Evolutionary conservation across 2,329 filamentous ascomycete species (phyloP).

Genomic region (Talaromyces sp.): DNA sequence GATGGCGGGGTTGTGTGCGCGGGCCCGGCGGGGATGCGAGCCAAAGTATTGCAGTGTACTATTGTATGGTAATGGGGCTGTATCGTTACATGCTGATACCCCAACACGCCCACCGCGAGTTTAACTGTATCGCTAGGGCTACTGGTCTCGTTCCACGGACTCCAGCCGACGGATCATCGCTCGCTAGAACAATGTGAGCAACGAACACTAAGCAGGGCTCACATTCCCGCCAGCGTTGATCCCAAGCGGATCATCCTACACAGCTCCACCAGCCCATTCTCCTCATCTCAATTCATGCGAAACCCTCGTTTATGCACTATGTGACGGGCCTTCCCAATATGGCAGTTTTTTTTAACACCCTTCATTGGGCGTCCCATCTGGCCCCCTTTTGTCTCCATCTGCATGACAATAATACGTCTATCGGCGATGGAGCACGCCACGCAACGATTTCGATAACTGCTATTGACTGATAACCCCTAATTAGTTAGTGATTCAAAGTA

Average conservation of each 20-base stretch:
- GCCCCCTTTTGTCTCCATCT: background rate
- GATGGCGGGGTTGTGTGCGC: background rate
- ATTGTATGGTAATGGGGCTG: background rate
- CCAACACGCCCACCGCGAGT: background rate
- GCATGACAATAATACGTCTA: background rate
- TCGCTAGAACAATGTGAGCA: background rate
- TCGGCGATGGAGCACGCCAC: background rate
- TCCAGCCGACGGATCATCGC: background rate
- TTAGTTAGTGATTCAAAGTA: background rate
- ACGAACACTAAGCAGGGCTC: background rate
- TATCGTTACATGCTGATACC: background rate
- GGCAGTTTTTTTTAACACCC: background rate
- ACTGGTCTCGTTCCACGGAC: background rate
- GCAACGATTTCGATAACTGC: background rate
- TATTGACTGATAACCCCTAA: background rate
- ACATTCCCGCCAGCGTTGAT: background rate
- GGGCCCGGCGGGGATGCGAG: background rate
- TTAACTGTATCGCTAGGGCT: background rate
- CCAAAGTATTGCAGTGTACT: background rate
- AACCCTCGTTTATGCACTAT: background rate
- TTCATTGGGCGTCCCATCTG: background rate
- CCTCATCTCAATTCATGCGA: background rate
- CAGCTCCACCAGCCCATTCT: background rate
- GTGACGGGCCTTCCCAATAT: background rate
- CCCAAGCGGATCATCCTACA: background rate